Base-by-base conservation (phyloP, 2,329 filamentous ascomycete genomes). In the Talaromyces sp. region DNA sequence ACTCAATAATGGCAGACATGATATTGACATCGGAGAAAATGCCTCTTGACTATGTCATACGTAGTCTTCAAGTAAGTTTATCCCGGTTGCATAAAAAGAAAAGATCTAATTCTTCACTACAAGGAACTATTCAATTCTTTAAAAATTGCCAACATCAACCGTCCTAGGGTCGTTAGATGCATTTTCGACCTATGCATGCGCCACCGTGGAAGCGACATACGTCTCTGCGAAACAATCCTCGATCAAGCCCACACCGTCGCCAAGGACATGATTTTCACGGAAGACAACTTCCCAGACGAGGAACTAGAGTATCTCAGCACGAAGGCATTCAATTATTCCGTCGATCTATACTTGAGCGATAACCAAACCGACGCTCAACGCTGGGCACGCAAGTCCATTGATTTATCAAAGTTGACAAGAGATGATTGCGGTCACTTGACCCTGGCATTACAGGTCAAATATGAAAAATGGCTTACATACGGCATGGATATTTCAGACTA, bases 271-370 rank as follows among this genome's bases (percentile, higher is more conserved):
- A 13, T 17, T 21, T 40, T 25, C 66, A 65, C 35, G 5, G 48
- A 45, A 41, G 28, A 11, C 15, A 15, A 28, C 33, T 85, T 84
- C 61, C 83, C 82, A 2, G 60, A 70, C 6, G 76, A 77, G 3
- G 84, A 86, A 66, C 71, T 86, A 21, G 78, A 81, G 58, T 85
- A 81, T 79, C 72, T 87, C 5, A 80, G 82, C 5, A 78, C 77
- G 0, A 77, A 75, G 11, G 64, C 77, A 0, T 84, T 83, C 66
- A 86, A 86, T 61, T 75, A 74, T 21, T 81, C 79, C 0, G 75
- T 85, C 3, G 83, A 85, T 60, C 75, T 79, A 19, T 80, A 81
- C 58, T 60, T 63, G 1, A 67, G 65, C 1, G n/a, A n/a, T 19
- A 63, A 64, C 17, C 73, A 75, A 53, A 62, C 36, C 4, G 64